Percentiles rank a stretch among this genome's conserved stretches.
Conservation (phyloP, 208 protist species). For the Phytomonas sp. region DNA sequence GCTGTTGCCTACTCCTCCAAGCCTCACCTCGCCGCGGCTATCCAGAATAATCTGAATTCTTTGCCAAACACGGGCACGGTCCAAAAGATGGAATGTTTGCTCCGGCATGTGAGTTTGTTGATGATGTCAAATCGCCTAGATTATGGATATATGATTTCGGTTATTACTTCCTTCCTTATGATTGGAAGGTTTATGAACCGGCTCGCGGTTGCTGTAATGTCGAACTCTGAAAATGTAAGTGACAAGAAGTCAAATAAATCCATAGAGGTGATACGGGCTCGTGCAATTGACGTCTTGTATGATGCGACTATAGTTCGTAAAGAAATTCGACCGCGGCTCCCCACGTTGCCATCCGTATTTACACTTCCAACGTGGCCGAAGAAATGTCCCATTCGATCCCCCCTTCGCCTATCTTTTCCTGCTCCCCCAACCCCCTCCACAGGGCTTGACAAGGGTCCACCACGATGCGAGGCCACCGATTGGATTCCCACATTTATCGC, state of each 20-base stretch:
- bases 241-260: neutral
- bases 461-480: neutral
- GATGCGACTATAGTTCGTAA: neutral
- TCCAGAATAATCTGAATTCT: neutral
- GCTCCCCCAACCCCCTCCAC: neutral
- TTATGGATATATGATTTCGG: neutral
- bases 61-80: no score
- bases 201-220: neutral
- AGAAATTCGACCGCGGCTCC: neutral
- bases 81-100: neutral
- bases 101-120: neutral
- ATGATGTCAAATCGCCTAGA: constrained; percentile 6
- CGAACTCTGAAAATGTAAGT: neutral
- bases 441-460: neutral
- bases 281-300: neutral
- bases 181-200: neutral
- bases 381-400: neutral
- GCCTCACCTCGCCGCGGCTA: neutral
- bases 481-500: neutral
- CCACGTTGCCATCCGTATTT: neutral
- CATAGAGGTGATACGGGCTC: neutral
- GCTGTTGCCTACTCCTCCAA: neutral
- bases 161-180: neutral
- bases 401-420: neutral
- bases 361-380: neutral